These are phyloP conservation scores for Talaromyces albobiverticillius DNA, from an alignment of 2,329 filamentous ascomycete genomes.

Conservation along the genomic window DNA sequence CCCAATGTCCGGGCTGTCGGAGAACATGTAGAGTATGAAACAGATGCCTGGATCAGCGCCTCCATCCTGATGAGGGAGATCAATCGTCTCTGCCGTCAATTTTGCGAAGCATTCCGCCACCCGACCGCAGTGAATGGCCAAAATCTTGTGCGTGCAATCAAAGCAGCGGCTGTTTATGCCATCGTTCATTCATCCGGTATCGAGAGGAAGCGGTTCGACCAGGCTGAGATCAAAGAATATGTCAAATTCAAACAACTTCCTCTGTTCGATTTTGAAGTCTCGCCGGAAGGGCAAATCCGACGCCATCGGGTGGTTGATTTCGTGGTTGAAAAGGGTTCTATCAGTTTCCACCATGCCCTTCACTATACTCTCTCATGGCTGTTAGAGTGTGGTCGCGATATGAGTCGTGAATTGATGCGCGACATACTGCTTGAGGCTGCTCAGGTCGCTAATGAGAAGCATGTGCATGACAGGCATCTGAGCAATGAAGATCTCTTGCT, in stretches of 20 bases:
- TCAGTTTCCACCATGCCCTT: conserved; percentile 95
- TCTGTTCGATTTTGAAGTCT: conserved; percentile 74
- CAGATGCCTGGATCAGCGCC: conserved; percentile 95
- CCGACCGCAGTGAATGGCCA: conserved; percentile 62
- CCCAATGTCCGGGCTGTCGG: conserved; percentile 88
- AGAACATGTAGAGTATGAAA: conserved; percentile 97
- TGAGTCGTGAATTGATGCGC: conserved; percentile 65
- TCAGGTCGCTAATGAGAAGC: conserved; percentile 43
- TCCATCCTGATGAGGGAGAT: conserved; percentile 93
- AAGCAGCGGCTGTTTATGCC: conserved; percentile 71
- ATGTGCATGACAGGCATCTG: conserved; percentile 60
- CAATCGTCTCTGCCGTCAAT: conserved; percentile 83
- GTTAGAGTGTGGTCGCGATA: conserved; percentile 78
- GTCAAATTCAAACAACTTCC: conserved; percentile 74
- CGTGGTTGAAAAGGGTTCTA: conserved; percentile 80
- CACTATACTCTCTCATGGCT: conserved; percentile 97
- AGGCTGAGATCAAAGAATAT: conserved; percentile 84
- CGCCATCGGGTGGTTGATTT: conserved; percentile 76
- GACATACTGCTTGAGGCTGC: conserved; percentile 69
- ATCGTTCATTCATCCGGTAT: conserved; percentile 84
- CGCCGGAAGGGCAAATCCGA: conserved; percentile 39
- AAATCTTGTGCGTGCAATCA: conserved; percentile 67
- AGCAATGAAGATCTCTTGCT: conserved; percentile 76
- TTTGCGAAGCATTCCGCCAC: conserved; percentile 80
- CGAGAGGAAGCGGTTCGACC: conserved; percentile 81